A percentile compares a stretch with the other conserved stretches of the same genome.
phyloP scores from a whole-genome alignment of 2,329 filamentous ascomycete species.

The Aureobasidium sp. region DNA sequence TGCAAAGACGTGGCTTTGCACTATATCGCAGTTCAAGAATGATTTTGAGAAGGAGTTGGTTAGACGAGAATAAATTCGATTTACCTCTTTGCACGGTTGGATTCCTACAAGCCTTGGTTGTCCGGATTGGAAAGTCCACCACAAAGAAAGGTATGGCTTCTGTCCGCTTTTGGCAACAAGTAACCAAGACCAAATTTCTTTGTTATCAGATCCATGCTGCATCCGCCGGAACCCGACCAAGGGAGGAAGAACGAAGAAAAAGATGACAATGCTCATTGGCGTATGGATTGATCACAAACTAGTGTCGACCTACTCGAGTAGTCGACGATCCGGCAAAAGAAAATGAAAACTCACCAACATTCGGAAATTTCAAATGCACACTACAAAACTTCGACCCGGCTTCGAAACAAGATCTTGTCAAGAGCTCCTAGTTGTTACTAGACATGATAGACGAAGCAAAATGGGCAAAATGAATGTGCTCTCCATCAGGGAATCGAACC shows the following conservation, averaged over 20 bases:
- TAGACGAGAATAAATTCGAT: too few species aligned
- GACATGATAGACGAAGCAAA: not conserved
- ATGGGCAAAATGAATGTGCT: not conserved
- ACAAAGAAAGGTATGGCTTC: not conserved
- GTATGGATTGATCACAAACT: not conserved
- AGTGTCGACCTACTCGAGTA: not conserved
- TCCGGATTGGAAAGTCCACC: not conserved
- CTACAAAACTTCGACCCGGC: not conserved
- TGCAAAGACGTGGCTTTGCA: not conserved
- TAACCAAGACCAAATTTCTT: not conserved
- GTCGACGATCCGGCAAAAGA: not conserved
- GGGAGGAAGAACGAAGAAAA: too few species aligned
- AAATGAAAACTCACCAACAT: not conserved
- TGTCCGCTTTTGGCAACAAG: not conserved
- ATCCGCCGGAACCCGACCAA: too few species aligned
- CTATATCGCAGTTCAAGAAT: not conserved
- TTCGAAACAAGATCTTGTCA: not conserved
- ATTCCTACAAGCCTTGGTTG: not conserved
- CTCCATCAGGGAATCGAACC: constrained; percentile 24
- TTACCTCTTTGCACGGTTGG: too few species aligned
- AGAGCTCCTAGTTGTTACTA: not conserved
- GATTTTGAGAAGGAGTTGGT: too few species aligned
- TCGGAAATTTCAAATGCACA: not conserved
- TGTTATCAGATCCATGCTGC: not conserved
- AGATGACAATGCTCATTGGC: too few species aligned